A percentile compares a stretch with the other conserved stretches of the same genome.
Conservation (phyloP, 768 basidiomycete species). For the Cyathus striatus region DNA sequence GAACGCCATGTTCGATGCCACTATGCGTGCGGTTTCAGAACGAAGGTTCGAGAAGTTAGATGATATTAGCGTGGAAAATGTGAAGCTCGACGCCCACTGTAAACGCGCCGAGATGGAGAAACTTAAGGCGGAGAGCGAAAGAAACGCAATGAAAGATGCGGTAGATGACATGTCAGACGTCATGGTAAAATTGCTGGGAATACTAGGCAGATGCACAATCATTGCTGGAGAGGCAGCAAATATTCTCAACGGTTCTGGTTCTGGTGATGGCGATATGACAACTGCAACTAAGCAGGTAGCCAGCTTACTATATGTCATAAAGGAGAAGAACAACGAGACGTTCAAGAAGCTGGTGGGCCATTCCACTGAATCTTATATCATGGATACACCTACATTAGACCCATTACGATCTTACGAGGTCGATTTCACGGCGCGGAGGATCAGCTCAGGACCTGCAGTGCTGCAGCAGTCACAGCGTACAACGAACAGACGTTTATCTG, state of each 20-base stretch:
- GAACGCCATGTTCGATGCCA: conserved; percentile 78
- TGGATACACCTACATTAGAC: conserved; percentile 34
- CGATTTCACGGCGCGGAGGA: conserved; percentile 17
- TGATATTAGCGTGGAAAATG: conserved; percentile 59
- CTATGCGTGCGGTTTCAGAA: conserved; percentile 78
- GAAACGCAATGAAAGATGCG: conserved; percentile 57
- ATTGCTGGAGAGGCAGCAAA: conserved; percentile 57
- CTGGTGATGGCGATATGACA: conserved; percentile 23
- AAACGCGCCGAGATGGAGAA: conserved; percentile 70
- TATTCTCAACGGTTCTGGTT: conserved; percentile 23
- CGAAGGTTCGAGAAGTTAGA: conserved; percentile 76
- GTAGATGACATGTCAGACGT: conserved; percentile 61
- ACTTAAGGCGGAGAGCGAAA: conserved; percentile 59
- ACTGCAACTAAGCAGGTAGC: conserved; percentile 43
- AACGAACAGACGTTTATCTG: conserved; percentile 29
- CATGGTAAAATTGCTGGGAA: conserved; percentile 68
- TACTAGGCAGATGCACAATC: conserved; percentile 75
- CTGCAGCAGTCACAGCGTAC: conserved; percentile 24
- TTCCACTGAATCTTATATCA: conserved; percentile 55
- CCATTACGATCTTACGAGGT: neutral
- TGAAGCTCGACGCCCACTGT: conserved; percentile 65
- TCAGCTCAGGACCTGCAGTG: conserved; percentile 45
- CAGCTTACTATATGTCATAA: conserved; percentile 44
- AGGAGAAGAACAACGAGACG: conserved; percentile 64
- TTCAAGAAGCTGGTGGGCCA: conserved; percentile 67